Evolutionary conservation across 345 rosid genomes (phyloP).

Genomic region (Orychophragmus violaceus): DNA sequence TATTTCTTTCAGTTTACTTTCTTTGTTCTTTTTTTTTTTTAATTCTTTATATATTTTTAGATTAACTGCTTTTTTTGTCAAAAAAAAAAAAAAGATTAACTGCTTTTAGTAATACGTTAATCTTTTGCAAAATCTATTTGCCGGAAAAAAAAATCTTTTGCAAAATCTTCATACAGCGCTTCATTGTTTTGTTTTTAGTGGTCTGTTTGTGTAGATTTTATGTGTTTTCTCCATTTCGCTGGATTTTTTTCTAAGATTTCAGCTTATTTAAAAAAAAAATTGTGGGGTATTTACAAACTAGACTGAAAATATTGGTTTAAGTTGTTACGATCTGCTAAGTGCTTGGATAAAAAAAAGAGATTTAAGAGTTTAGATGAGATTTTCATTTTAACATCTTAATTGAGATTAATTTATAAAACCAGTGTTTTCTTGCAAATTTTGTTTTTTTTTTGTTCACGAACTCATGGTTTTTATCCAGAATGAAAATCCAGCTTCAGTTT

Average conservation of each 20-base stretch:
- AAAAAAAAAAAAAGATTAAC: too few species aligned
- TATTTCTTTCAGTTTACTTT: not conserved
- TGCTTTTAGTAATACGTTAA: not conserved
- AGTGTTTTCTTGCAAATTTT: not conserved
- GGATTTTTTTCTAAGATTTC: not conserved
- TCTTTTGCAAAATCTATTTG: not conserved
- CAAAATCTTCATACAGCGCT: not conserved
- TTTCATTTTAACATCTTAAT: not conserved
- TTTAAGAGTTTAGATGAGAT: not conserved
- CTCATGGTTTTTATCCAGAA: not conserved
- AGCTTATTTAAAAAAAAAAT: not conserved
- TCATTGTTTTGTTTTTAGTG: not conserved
- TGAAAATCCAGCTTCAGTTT: not conserved
- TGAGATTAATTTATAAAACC: too few species aligned
- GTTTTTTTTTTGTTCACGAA: not conserved
- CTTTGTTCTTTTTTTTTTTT: not conserved
- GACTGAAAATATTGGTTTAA: too few species aligned
- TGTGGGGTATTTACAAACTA: not conserved
- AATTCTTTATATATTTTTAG: too few species aligned
- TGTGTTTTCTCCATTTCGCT: not conserved
- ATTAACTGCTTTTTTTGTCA: too few species aligned
- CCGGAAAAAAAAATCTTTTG: too few species aligned
- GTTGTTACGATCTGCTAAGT: not conserved
- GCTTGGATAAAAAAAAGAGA: not conserved
- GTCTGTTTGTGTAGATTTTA: not conserved